Evolutionary conservation across 805 yeast species (phyloP).

Genomic region (Sugiyamaella lignohabitans): DNA sequence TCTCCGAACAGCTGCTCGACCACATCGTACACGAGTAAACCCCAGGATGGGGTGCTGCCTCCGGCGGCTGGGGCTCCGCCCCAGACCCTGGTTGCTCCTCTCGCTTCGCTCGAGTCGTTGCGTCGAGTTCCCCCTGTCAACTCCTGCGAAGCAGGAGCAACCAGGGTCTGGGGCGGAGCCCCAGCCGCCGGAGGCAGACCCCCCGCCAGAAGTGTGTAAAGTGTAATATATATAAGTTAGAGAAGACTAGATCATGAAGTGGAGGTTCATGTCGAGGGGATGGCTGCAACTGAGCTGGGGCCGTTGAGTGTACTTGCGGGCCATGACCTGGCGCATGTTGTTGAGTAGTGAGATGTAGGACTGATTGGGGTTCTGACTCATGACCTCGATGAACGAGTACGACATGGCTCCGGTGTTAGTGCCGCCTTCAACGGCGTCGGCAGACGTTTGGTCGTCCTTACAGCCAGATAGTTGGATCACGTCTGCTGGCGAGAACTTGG

Average conservation of each 20-base stretch:
- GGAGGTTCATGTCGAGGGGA: constrained; percentile 27
- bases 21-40: constrained; percentile 11
- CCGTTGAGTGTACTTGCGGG: constrained; percentile 65
- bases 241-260: constrained; percentile 45
- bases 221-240: too few species aligned
- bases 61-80: too few species aligned
- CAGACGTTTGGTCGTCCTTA: constrained; percentile 76
- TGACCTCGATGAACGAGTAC: constrained; percentile 63
- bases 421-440: constrained; percentile 72
- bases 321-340: constrained; percentile 58
- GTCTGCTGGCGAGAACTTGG: constrained; percentile 70
- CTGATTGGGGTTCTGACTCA: constrained; percentile 56
- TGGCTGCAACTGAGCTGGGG: constrained; percentile 57
- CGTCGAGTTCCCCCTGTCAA: too few species aligned
- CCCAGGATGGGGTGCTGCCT: too few species aligned
- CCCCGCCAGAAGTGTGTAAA: too few species aligned
- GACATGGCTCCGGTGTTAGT: constrained; percentile 80
- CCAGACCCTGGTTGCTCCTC: too few species aligned
- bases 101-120: too few species aligned
- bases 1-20: constrained; percentile 62
- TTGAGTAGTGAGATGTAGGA: constrained; percentile 63
- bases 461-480: constrained; percentile 74
- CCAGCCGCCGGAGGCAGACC: too few species aligned
- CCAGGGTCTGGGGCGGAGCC: too few species aligned
- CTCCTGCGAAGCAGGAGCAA: too few species aligned